These are phyloP conservation scores for Naganishia onofrii DNA, from an alignment of 768 basidiomycete species.

Conservation along the genomic window DNA sequence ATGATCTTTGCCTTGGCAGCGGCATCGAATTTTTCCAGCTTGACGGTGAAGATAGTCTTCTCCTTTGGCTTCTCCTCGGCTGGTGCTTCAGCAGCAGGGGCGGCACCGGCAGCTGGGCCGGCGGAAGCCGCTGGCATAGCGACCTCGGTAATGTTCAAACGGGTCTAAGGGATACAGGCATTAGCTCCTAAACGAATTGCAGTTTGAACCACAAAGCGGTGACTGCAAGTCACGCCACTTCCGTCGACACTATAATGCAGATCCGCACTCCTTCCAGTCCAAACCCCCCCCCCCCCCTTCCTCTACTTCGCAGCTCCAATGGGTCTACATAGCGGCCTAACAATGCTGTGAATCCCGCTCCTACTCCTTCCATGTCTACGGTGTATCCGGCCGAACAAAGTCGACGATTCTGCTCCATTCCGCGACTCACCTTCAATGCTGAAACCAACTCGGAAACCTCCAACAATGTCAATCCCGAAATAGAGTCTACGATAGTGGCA, in stretches of 20 bases:
- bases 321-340: too few relatives aligned
- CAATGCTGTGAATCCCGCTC: too few relatives aligned
- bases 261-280: too few relatives aligned
- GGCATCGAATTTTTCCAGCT: slow-evolving; percentile 89
- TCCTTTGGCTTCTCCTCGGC: slow-evolving; percentile 92
- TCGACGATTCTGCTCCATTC: too few relatives aligned
- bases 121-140: slow-evolving; percentile 76
- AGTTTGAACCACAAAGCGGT: neutral
- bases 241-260: neutral
- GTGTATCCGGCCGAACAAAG: too few relatives aligned
- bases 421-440: slow-evolving; percentile 69
- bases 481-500: slow-evolving; percentile 83
- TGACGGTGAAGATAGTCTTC: slow-evolving; percentile 95
- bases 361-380: too few relatives aligned
- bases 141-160: slow-evolving; percentile 95
- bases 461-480: slow-evolving; percentile 78
- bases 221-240: neutral
- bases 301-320: too few relatives aligned
- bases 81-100: slow-evolving; percentile 58
- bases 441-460: slow-evolving; percentile 94
- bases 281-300: too few relatives aligned
- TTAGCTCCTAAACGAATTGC: slow-evolving; percentile 12
- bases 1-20: slow-evolving; percentile 93
- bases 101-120: slow-evolving; percentile 46
- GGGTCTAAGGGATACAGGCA: slow-evolving; percentile 59